Evolutionary conservation across 768 basidiomycete species (phyloP).

Genomic region (Pisolithus tinctorius): DNA sequence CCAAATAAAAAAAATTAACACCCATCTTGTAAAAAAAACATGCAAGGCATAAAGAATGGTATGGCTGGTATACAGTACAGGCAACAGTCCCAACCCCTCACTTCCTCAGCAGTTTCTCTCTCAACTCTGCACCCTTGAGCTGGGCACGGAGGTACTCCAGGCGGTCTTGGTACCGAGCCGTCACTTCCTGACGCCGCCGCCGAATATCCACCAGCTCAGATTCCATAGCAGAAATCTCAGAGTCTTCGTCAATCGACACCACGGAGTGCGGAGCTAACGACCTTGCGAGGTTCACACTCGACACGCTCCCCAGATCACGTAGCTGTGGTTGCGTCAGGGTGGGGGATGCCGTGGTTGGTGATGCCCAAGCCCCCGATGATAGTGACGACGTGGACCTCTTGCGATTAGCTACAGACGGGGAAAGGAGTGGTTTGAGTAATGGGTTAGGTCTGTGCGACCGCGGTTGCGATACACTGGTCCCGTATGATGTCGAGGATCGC

Average conservation of each 20-base stretch:
- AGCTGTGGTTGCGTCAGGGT: constrained; percentile 24
- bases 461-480: constrained; percentile 41
- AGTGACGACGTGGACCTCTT: constrained; percentile 60
- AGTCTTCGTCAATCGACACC: constrained; percentile 28
- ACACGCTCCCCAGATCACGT: constrained; percentile 32
- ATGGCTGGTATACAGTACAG: not conserved
- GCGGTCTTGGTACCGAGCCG: constrained; percentile 63
- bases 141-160: constrained; percentile 77
- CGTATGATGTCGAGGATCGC: constrained; percentile 45
- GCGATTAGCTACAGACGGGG: constrained; percentile 33
- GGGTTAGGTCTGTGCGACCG: constrained; percentile 38
- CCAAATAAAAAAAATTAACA: constrained; percentile 1
- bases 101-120: constrained; percentile 71
- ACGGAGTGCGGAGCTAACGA: constrained; percentile 12
- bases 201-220: constrained; percentile 66
- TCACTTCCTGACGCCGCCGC: constrained; percentile 62
- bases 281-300: constrained; percentile 49
- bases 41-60: constrained; percentile 2
- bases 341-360: constrained; percentile 30
- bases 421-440: constrained; percentile 25
- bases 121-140: constrained; percentile 76
- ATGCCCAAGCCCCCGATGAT: constrained; percentile 37
- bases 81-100: constrained; percentile 19
- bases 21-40: constrained; percentile 1
- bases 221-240: constrained; percentile 35